Conservation (phyloP, 1,284 basidiomycete species). For the Hemileia vastatrix region DNA sequence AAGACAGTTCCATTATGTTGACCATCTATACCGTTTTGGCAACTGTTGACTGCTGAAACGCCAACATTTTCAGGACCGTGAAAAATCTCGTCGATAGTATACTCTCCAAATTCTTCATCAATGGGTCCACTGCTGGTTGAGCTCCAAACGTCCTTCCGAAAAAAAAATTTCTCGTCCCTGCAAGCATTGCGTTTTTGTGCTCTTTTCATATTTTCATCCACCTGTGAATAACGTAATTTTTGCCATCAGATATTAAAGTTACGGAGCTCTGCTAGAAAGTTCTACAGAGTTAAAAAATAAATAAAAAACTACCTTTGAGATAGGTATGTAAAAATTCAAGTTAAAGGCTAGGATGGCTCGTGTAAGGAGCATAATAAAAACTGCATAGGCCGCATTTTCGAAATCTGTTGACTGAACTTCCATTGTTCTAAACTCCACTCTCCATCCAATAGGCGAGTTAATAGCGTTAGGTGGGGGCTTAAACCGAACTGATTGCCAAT, state of each 20-base stretch:
- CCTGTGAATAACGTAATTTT: constrained; percentile 50
- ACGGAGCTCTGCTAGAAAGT: not conserved
- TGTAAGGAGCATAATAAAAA: constrained; percentile 88
- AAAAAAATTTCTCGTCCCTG: constrained; percentile 66
- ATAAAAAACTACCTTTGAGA: constrained; percentile 64
- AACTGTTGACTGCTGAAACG: too few species aligned
- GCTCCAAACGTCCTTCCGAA: constrained; percentile 83
- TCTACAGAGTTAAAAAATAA: not conserved
- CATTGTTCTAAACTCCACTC: constrained; percentile 99
- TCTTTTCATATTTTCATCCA: constrained; percentile 90
- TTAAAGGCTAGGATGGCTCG: constrained; percentile 83
- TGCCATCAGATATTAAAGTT: not conserved
- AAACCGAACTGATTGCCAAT: constrained; percentile 98
- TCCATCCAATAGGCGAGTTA: constrained; percentile 86
- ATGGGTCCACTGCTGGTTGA: too few species aligned
- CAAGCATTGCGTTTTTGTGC: constrained; percentile 79
- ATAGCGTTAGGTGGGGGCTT: constrained; percentile 86
- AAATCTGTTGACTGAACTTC: constrained; percentile 98
- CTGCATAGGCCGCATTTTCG: constrained; percentile 92
- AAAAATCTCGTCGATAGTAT: constrained; percentile 86
- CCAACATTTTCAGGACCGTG: too few species aligned
- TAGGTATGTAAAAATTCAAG: constrained; percentile 91
- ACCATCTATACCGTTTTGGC: too few species aligned
- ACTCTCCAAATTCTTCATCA: constrained; percentile 85
- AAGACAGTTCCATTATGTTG: too few species aligned